A percentile compares a stretch with the other conserved stretches of the same genome.
These are phyloP conservation scores for Nothophytophthora sp. DNA, from an alignment of 352 stramenopile species.

Conservation along the genomic window DNA sequence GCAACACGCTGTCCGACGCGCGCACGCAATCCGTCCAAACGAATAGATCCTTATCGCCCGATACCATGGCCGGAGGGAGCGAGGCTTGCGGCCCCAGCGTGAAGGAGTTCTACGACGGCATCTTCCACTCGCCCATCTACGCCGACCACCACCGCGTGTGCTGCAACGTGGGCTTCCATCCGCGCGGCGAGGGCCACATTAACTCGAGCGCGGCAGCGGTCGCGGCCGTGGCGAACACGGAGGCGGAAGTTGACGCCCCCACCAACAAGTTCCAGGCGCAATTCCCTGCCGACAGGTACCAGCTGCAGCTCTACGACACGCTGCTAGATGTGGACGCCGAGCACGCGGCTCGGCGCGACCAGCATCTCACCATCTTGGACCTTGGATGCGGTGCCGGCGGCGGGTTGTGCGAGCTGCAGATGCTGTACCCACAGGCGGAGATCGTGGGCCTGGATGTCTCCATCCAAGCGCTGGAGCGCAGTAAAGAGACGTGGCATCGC, in stretches of 20 bases:
- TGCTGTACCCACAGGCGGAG: constrained; percentile 49
- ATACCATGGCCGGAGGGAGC: constrained; percentile 17
- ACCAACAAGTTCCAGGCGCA: constrained; percentile 28
- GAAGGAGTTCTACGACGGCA: constrained; percentile 73
- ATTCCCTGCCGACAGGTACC: constrained; percentile 39
- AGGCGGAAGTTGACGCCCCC: constrained; percentile 8
- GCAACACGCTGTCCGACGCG: constrained; percentile 6
- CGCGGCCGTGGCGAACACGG: constrained; percentile 14
- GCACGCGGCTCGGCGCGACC: constrained; percentile 18
- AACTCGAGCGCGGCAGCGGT: constrained; percentile 23
- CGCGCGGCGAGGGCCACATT: constrained; percentile 15
- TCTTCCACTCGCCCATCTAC: constrained; percentile 76
- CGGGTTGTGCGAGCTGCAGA: constrained; percentile 63
- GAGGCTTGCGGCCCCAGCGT: constrained; percentile 32
- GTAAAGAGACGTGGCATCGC: constrained; percentile 62
- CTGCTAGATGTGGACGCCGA: constrained; percentile 43
- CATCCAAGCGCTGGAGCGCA: constrained; percentile 62
- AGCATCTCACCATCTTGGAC: constrained; percentile 54
- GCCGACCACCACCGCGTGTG: constrained; percentile 61
- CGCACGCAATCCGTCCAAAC: neutral
- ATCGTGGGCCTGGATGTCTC: constrained; percentile 62
- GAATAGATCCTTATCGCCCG: too few relatives aligned
- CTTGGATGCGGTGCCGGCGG: constrained; percentile 66
- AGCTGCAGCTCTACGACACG: constrained; percentile 62
- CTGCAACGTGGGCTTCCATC: constrained; percentile 71